Percentiles rank a stretch among this genome's conserved stretches.
These are phyloP conservation scores for barley (Hordeum vulgare) DNA, from an alignment of 176 grass and related monocot genomes.

Conservation along the genomic window DNA sequence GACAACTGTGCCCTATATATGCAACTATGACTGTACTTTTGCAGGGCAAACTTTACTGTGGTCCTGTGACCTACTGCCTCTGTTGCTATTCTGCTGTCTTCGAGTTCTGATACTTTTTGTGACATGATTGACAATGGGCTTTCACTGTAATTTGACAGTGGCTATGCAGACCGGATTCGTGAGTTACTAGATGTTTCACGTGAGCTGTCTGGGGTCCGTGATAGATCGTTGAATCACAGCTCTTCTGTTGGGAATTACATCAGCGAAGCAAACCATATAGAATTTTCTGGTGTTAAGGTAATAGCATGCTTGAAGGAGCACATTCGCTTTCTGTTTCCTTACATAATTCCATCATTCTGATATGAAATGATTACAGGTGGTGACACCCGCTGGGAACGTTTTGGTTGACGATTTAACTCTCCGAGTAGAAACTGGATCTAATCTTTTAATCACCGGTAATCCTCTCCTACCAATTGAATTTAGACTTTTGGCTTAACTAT, in stretches of 20 bases:
- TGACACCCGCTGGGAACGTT: slow-evolving; percentile 87
- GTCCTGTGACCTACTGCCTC: neutral
- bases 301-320: slow-evolving; percentile 13
- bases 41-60: slow-evolving; percentile 1
- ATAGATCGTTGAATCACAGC: slow-evolving; percentile 49
- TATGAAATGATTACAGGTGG: slow-evolving; percentile 61
- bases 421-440: slow-evolving; percentile 84
- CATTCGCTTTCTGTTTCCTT: neutral
- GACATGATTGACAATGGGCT: neutral
- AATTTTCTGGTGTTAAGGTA: slow-evolving; percentile 94
- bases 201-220: slow-evolving; percentile 53
- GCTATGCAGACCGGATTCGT: slow-evolving; percentile 91
- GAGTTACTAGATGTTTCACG: slow-evolving; percentile 84
- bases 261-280: slow-evolving; percentile 92
- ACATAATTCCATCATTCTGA: slow-evolving; percentile 28
- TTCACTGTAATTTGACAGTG: slow-evolving; percentile 66
- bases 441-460: slow-evolving; percentile 97
- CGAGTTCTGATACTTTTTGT: neutral
- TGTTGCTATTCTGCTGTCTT: slow-evolving; percentile 8
- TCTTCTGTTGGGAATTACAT: slow-evolving; percentile 67
- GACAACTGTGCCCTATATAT: neutral
- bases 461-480: slow-evolving; percentile 16
- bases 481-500: neutral
- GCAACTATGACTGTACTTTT: neutral
- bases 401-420: slow-evolving; percentile 92